Evolutionary conservation across 2,329 filamentous ascomycete species (phyloP).

Genomic region (Botrytis paeoniae): DNA sequence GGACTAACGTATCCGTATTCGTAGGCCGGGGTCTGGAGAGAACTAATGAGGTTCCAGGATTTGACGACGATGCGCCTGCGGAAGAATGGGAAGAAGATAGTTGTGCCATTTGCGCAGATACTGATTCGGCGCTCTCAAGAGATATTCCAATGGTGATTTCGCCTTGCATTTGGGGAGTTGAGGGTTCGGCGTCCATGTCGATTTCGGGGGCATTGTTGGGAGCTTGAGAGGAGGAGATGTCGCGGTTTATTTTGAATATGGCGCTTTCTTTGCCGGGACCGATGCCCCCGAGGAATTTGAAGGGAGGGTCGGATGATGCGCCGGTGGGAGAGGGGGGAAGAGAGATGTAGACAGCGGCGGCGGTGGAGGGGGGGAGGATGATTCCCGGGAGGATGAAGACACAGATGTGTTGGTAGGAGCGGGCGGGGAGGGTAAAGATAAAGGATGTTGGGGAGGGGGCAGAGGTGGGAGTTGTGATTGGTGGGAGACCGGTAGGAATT

Average conservation of each 20-base stretch:
- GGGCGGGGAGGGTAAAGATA: constrained; percentile 51
- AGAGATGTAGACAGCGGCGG: constrained; percentile 87
- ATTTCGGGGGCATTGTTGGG: constrained; percentile 38
- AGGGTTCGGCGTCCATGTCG: constrained; percentile 34
- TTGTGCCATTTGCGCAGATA: constrained; percentile 65
- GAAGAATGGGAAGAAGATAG: constrained; percentile 44
- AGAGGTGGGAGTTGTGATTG: constrained; percentile 54
- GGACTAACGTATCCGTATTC: constrained; percentile 61
- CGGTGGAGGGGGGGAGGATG: constrained; percentile 68
- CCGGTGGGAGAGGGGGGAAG: constrained; percentile 45
- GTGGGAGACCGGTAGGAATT: constrained; percentile 57
- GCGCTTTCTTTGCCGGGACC: constrained; percentile 88
- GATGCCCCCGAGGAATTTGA: constrained; percentile 84
- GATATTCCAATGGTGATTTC: constrained; percentile 76
- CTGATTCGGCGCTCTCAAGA: constrained; percentile 71
- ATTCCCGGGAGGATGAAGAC: constrained; percentile 81
- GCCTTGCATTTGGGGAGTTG: constrained; percentile 20
- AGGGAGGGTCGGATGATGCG: constrained; percentile 42
- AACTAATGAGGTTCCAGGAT: constrained; percentile 45
- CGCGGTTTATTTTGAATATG: constrained; percentile 71
- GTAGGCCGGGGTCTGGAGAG: neutral
- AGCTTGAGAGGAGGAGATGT: neutral
- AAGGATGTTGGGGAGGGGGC: constrained; percentile 53
- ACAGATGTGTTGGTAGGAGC: constrained; percentile 74
- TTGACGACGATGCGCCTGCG: neutral